Percentiles rank a stretch among this genome's conserved stretches.
Evolutionary conservation across 805 yeast genomes (phyloP).

Genomic region (Candida adriatica): DNA sequence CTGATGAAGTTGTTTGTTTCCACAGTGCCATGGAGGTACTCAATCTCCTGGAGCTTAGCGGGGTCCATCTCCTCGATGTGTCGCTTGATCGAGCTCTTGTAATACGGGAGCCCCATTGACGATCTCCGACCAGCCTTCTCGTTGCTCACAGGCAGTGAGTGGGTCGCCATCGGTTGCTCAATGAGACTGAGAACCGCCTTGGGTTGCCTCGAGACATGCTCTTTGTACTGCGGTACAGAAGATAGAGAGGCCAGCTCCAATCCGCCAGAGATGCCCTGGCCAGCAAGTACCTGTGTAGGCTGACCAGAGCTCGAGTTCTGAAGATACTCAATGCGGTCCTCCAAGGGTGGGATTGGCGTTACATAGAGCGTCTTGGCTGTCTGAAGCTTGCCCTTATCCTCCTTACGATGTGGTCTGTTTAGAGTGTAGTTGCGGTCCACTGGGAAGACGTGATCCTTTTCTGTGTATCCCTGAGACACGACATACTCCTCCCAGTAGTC

Average conservation of each 20-base stretch:
- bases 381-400: neutral
- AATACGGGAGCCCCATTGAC: constrained; percentile 38
- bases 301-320: constrained; percentile 14
- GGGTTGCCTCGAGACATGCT: constrained; percentile 7
- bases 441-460: constrained; percentile 36
- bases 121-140: constrained; percentile 21
- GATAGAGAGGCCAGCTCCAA: constrained; percentile 21
- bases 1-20: constrained; percentile 38
- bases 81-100: constrained; percentile 21
- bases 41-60: constrained; percentile 38
- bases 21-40: constrained; percentile 42
- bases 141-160: constrained; percentile 14
- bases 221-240: constrained; percentile 20
- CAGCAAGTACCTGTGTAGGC: constrained; percentile 21
- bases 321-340: constrained; percentile 22
- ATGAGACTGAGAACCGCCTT: constrained; percentile 13
- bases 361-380: constrained; percentile 4
- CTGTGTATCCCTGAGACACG: constrained; percentile 35
- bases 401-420: constrained; percentile 7
- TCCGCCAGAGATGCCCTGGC: constrained; percentile 26
- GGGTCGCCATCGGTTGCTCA: constrained; percentile 14
- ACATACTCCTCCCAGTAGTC: constrained; percentile 50
- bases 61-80: constrained; percentile 27
- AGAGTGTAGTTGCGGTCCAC: constrained; percentile 13
- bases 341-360: constrained; percentile 19